Evolutionary conservation across 257 asterid genomes (phyloP).

Genomic region (Forsythia suspensa): DNA sequence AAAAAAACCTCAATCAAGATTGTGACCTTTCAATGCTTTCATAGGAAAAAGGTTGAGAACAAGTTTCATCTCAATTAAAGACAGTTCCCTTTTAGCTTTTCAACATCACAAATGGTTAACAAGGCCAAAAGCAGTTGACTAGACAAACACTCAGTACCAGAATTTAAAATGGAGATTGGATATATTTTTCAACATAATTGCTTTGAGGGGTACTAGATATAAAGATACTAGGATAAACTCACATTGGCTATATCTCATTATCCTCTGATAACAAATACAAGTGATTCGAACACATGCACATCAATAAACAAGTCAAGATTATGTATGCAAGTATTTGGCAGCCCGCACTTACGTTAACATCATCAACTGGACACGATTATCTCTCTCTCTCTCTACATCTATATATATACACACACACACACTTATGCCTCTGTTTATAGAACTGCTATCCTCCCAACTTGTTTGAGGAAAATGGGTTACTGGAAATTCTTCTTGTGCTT

Average conservation of each 20-base stretch:
- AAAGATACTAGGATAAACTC: background rate
- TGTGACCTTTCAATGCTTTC: background rate
- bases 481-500: background rate
- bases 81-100: background rate
- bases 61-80: background rate
- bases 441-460: background rate
- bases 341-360: background rate
- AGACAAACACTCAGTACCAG: background rate
- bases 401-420: background rate
- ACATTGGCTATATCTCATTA: background rate
- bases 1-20: background rate
- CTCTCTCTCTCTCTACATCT: background rate
- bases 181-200: background rate
- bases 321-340: background rate
- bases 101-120: background rate
- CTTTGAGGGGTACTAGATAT: background rate
- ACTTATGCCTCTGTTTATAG: background rate
- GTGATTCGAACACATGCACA: background rate
- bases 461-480: background rate
- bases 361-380: background rate
- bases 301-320: background rate
- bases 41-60: background rate
- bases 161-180: background rate
- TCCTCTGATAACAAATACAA: background rate
- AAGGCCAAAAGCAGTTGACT: background rate